Evolutionary conservation across 345 rosid genomes (phyloP).

Genomic region (Euclidium syriacum): DNA sequence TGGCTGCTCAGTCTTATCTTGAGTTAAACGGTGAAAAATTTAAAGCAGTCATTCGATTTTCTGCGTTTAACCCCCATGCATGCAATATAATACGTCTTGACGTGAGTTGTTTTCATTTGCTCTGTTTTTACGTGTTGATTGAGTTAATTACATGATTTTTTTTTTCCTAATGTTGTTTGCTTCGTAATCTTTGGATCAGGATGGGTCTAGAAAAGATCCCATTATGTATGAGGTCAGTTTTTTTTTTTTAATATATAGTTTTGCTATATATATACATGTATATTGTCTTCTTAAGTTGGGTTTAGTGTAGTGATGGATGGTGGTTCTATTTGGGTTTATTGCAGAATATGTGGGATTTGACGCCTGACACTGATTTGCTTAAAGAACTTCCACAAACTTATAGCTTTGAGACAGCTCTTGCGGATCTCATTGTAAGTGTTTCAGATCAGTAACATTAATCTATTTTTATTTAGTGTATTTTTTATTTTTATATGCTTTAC

Average conservation of each 20-base stretch:
- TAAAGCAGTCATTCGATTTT: slow-evolving; percentile 17
- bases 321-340: background rate
- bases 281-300: background rate
- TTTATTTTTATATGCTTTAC: no score
- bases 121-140: background rate
- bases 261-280: background rate
- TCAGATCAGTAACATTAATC: no score
- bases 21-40: slow-evolving; percentile 29
- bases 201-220: slow-evolving; percentile 30
- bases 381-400: slow-evolving; percentile 50
- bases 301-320: no score
- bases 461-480: no score
- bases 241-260: background rate
- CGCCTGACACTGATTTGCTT: slow-evolving; percentile 48
- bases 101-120: slow-evolving; percentile 24
- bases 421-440: slow-evolving; percentile 51
- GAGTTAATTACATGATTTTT: no score
- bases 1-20: slow-evolving; percentile 6
- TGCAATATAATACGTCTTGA: slow-evolving; percentile 43
- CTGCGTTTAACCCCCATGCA: slow-evolving; percentile 29
- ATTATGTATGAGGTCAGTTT: slow-evolving; percentile 37
- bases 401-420: slow-evolving; percentile 51
- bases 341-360: slow-evolving; percentile 67
- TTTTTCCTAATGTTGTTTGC: background rate
- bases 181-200: slow-evolving; percentile 27